These are phyloP conservation scores for Phytophthora ohioensis DNA, from an alignment of 352 stramenopile species.

Conservation along the genomic window DNA sequence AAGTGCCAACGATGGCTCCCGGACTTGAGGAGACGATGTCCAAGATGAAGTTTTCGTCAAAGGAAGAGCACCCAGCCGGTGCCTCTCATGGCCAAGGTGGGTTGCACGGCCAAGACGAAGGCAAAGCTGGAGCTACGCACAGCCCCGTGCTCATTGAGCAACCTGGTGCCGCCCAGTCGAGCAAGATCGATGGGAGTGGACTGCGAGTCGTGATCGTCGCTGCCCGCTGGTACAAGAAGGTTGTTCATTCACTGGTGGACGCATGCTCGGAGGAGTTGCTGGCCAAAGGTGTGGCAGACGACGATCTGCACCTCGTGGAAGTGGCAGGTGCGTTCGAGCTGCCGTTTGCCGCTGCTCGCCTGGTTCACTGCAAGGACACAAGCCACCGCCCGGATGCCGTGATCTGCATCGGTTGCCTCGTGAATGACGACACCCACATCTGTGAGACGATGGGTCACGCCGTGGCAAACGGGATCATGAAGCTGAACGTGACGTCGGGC, in stretches of 20 bases:
- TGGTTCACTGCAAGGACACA: conserved; percentile 76
- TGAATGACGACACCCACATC: conserved; percentile 96
- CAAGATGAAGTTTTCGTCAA: conserved; percentile 27
- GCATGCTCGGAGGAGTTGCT: conserved; percentile 66
- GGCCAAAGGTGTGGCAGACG: conserved; percentile 58
- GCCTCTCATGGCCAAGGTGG: conserved; percentile 9
- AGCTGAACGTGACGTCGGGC: conserved; percentile 93
- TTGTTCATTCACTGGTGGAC: conserved; percentile 56
- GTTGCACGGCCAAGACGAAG: conserved; percentile 22
- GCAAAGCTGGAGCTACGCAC: conserved; percentile 26
- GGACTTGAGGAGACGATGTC: conserved; percentile 18
- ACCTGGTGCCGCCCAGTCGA: conserved; percentile 38
- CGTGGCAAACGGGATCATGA: conserved; percentile 95
- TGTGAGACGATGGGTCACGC: conserved; percentile 98
- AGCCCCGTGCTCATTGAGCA: conserved; percentile 50
- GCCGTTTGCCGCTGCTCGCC: conserved; percentile 89
- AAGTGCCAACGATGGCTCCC: conserved; percentile 27
- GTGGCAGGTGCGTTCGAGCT: conserved; percentile 97
- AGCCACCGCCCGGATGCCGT: conserved; percentile 92
- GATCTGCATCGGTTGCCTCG: conserved; percentile 95
- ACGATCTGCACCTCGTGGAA: conserved; percentile 62
- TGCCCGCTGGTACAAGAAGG: conserved; percentile 69
- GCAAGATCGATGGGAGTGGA: conserved; percentile 40
- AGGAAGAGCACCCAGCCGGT: conserved; percentile 18
- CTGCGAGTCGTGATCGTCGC: conserved; percentile 66